phyloP scores from a whole-genome alignment of 1,284 basidiomycete species.

The Schizophyllum amplum region DNA sequence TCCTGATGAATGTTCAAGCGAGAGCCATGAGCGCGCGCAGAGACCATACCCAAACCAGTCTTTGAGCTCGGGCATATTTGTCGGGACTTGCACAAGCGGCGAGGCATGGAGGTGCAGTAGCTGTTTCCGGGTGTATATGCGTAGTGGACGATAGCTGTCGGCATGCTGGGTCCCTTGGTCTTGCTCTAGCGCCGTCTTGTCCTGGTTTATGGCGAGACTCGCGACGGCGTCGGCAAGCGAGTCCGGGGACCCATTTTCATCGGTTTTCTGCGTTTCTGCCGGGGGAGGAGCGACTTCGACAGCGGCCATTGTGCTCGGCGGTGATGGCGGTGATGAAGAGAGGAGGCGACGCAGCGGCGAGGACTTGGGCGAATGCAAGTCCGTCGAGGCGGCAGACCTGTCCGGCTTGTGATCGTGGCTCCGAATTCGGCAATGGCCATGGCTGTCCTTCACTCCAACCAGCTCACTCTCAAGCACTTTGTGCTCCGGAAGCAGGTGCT shows the following conservation, averaged over 20 bases:
- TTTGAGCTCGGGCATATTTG: slow-evolving; percentile 72
- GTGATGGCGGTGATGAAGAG: neutral
- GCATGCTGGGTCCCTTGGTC: slow-evolving; percentile 21
- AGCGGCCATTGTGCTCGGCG: neutral
- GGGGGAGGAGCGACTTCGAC: neutral
- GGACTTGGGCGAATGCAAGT: neutral
- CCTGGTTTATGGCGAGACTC: slow-evolving; percentile 25
- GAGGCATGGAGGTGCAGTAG: slow-evolving; percentile 64
- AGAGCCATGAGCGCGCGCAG: slow-evolving; percentile 7
- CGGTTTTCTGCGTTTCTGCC: neutral
- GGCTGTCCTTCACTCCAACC: slow-evolving; percentile 16
- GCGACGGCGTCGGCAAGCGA: slow-evolving; percentile 12
- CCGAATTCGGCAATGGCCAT: slow-evolving; percentile 12
- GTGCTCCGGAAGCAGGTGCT: slow-evolving; percentile 56
- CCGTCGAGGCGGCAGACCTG: slow-evolving; percentile 1
- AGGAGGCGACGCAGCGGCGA: neutral
- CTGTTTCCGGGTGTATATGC: slow-evolving; percentile 60
- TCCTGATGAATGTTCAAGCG: slow-evolving; percentile 26
- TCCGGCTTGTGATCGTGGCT: neutral
- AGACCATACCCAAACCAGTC: slow-evolving; percentile 76
- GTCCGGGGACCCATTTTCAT: neutral
- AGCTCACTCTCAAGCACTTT: slow-evolving; percentile 63
- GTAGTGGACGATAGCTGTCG: slow-evolving; percentile 32
- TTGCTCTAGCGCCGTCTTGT: slow-evolving; percentile 27
- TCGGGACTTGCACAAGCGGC: slow-evolving; percentile 66